Base-by-base conservation (phyloP, 306 rosid species). In the Comarum palustre region DNA sequence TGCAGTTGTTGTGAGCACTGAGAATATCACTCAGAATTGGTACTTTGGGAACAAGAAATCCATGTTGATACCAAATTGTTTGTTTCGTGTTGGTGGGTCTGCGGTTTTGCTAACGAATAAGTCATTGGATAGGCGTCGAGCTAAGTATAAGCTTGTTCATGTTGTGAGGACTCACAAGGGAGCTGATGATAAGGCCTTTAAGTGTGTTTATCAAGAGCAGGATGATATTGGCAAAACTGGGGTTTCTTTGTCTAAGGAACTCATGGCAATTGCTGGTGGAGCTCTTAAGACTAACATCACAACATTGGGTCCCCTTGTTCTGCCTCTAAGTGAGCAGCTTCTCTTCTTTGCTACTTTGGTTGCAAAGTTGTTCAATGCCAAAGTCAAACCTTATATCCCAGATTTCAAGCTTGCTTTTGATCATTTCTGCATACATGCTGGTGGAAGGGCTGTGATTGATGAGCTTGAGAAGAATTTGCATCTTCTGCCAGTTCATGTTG, bases 11-110 rank as follows among this genome's bases (percentile, higher is more conserved):
- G 96, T 90, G 15, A 86, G 96, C 79, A 87, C 89, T 29, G 92
- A 90, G 83, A 90, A 82, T 25, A 83, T 90, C 8, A 90, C 92
- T 45, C 92, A 86, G 34, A 90, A 90, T 73, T 88, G 96, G 90
- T 87, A 90, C 74, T 86, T 83, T 45, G 93, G 96, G 52, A 90
- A 90, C 58, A 76, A 74, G 77, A 90, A 83, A 13, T 82, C 93
- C 0, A 88, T 90, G 91, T 27, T 90, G 74, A 86, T 90, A 29
- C 91, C 91, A 0, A 90, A 90, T 66, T 90, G 96, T 13, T 57
- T 90, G 84, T 88, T 90, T 63, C 90, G 93, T 8, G 78, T 86
- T 31, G 93, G 96, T 5, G 86, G 89, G 8, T 57, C 88, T 0
- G 90, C 90, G 0, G 76, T 90, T 66, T 66, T 90, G 75, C 86